Conservation (phyloP, 148 eudicot genomes). For the Pharnaceum exiguum region DNA sequence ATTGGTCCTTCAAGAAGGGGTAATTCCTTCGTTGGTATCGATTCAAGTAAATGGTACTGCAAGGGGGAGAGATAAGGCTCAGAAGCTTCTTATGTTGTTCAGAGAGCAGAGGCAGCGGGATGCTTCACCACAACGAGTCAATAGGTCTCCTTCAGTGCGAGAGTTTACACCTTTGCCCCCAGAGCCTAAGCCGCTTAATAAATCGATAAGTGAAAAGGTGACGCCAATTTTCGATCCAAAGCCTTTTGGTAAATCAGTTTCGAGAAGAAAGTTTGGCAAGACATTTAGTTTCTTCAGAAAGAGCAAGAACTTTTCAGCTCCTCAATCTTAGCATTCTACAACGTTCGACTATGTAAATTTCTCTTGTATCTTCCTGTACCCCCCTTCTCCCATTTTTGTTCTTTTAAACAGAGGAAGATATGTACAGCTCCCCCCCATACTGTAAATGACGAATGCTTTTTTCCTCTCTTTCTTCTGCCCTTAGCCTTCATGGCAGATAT, state of each 20-base stretch:
- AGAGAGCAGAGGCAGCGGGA: slow-evolving; percentile 86
- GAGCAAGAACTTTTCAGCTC: slow-evolving; percentile 54
- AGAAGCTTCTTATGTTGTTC: slow-evolving; percentile 82
- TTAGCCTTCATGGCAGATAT: slow-evolving; percentile 2
- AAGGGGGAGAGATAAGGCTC: slow-evolving; percentile 85
- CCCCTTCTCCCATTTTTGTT: slow-evolving; percentile 11
- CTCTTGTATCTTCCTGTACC: slow-evolving; percentile 17
- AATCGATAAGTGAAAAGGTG: slow-evolving; percentile 23
- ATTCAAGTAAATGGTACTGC: slow-evolving; percentile 83
- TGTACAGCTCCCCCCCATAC: slow-evolving; percentile 15
- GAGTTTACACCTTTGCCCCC: slow-evolving; percentile 11
- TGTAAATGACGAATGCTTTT: slow-evolving; percentile 25
- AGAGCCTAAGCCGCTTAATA: slow-evolving; percentile 23
- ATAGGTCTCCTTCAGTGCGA: slow-evolving; percentile 22
- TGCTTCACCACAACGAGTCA: slow-evolving; percentile 36
- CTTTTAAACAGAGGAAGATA: no score
- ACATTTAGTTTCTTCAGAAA: slow-evolving; percentile 68
- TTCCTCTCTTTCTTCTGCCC: slow-evolving; percentile 1
- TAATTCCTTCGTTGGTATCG: slow-evolving; percentile 81
- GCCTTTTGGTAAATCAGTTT: slow-evolving; percentile 45
- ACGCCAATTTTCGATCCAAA: slow-evolving; percentile 23
- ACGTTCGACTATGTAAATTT: slow-evolving; percentile 32
- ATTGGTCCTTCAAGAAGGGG: slow-evolving; percentile 95
- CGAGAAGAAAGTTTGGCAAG: slow-evolving; percentile 54
- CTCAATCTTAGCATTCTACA: slow-evolving; percentile 33